phyloP scores from a whole-genome alignment of 345 rosid species.

The Camelina hispida region DNA sequence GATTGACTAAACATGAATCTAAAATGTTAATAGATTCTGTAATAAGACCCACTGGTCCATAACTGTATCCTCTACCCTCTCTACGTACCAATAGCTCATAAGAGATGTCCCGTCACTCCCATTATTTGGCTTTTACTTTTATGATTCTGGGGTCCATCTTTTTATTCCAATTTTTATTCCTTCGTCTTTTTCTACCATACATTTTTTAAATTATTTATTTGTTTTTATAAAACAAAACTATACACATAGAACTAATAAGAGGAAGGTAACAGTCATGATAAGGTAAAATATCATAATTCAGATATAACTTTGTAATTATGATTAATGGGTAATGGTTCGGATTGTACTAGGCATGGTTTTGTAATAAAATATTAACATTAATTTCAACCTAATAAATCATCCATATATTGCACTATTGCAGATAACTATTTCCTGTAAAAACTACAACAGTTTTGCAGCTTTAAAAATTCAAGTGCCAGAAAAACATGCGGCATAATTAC shows the following conservation, averaged over 20 bases:
- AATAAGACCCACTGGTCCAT: slow-evolving; percentile 42
- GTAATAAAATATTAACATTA: background rate
- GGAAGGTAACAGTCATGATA: background rate
- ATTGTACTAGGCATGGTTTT: background rate
- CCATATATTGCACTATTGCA: background rate
- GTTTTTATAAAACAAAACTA: too few relatives aligned
- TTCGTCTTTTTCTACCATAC: background rate
- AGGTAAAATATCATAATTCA: background rate
- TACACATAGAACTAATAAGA: too few relatives aligned
- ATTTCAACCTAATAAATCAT: background rate
- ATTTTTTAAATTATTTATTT: too few relatives aligned
- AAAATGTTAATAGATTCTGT: slow-evolving; percentile 41
- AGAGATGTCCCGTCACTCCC: slow-evolving; percentile 45
- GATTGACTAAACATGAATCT: slow-evolving; percentile 40
- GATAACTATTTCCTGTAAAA: background rate
- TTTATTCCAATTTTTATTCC: slow-evolving; percentile 23
- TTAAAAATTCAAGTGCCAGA: slow-evolving; percentile 17
- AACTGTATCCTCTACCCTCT: slow-evolving; percentile 37
- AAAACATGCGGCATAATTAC: slow-evolving; percentile 44
- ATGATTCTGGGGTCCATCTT: slow-evolving; percentile 35
- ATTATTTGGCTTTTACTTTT: slow-evolving; percentile 37
- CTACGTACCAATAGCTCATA: slow-evolving; percentile 38
- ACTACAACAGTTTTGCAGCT: slow-evolving; percentile 5
- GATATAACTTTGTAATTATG: background rate
- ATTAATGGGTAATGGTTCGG: background rate